Conservation (phyloP, 2,329 filamentous ascomycete genomes). For the Cordyceps militaris region DNA sequence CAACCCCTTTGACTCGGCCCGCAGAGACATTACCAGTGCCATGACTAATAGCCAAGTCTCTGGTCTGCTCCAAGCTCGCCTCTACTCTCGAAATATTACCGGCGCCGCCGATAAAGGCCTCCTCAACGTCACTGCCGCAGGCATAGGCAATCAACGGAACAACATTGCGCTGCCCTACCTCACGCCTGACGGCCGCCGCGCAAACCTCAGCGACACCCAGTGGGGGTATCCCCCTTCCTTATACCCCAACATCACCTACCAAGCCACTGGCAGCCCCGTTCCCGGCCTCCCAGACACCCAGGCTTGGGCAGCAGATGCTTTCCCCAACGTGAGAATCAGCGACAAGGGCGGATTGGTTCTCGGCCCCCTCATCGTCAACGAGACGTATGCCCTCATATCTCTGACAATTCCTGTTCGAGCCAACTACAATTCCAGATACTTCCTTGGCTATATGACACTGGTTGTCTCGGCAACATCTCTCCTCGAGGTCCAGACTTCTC, state of each 20-base stretch:
- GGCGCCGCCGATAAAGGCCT: slow-evolving; percentile 46
- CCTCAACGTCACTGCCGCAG: slow-evolving; percentile 54
- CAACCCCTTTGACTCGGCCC: slow-evolving; percentile 54
- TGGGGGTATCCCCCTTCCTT: slow-evolving; percentile 63
- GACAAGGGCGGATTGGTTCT: slow-evolving; percentile 58
- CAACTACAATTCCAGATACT: slow-evolving; percentile 51
- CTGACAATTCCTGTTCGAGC: slow-evolving; percentile 74
- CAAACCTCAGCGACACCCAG: slow-evolving; percentile 53
- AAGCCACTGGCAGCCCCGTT: slow-evolving; percentile 35
- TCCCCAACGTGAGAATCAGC: slow-evolving; percentile 43
- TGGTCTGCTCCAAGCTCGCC: slow-evolving; percentile 59
- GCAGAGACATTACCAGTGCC: slow-evolving; percentile 61
- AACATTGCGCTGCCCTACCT: slow-evolving; percentile 56
- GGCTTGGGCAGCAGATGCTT: slow-evolving; percentile 41
- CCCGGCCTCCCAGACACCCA: slow-evolving; percentile 33
- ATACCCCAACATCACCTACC: slow-evolving; percentile 74
- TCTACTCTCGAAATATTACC: slow-evolving; percentile 64
- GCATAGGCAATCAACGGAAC: slow-evolving; percentile 22
- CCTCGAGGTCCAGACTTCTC: slow-evolving; percentile 51
- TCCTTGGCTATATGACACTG: slow-evolving; percentile 78
- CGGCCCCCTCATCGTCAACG: slow-evolving; percentile 68
- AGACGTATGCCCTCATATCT: slow-evolving; percentile 68
- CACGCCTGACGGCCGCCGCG: slow-evolving; percentile 47
- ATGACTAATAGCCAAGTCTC: slow-evolving; percentile 53
- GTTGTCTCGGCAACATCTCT: slow-evolving; percentile 62